phyloP scores from a whole-genome alignment of 768 basidiomycete species.

The Suillus subalutaceus region DNA sequence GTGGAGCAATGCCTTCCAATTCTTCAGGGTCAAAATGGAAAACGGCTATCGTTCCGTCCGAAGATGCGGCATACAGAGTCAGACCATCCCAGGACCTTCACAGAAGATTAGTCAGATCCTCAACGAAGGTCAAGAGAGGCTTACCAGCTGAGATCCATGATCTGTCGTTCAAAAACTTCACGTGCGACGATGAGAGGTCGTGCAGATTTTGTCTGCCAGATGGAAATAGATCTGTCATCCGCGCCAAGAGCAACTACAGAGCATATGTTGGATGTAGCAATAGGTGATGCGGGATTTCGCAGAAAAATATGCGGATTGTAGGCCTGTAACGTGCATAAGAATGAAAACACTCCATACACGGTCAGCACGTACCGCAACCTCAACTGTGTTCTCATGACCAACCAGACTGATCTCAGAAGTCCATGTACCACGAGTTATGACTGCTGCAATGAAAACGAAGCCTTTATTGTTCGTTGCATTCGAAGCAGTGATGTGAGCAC shows the following conservation, averaged over 20 bases:
- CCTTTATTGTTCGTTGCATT: conserved; percentile 97
- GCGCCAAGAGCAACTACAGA: conserved; percentile 93
- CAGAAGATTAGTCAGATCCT: conserved; percentile 12
- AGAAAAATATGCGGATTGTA: conserved; percentile 97
- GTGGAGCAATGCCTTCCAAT: conserved; percentile 78
- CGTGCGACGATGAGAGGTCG: conserved; percentile 91
- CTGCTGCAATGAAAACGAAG: conserved; percentile 96
- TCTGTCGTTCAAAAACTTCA: conserved; percentile 92
- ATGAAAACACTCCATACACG: not conserved
- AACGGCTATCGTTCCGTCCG: conserved; percentile 91
- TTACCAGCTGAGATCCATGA: conserved; percentile 95
- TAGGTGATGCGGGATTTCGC: conserved; percentile 65
- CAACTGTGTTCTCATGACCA: conserved; percentile 96
- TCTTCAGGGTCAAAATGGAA: conserved; percentile 83
- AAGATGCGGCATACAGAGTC: conserved; percentile 91
- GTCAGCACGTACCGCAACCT: conserved; percentile 75
- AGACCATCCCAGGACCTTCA: conserved; percentile 90
- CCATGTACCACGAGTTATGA: conserved; percentile 90
- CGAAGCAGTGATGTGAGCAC: conserved; percentile 96
- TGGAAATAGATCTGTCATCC: conserved; percentile 89
- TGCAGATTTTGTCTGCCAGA: conserved; percentile 95
- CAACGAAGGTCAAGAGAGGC: conserved; percentile 24
- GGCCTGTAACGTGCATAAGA: conserved; percentile 46
- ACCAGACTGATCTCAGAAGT: conserved; percentile 91
- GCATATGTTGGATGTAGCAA: conserved; percentile 82